Conservation (phyloP, 176 grass and related monocot species). For the Bromus sterilis region DNA sequence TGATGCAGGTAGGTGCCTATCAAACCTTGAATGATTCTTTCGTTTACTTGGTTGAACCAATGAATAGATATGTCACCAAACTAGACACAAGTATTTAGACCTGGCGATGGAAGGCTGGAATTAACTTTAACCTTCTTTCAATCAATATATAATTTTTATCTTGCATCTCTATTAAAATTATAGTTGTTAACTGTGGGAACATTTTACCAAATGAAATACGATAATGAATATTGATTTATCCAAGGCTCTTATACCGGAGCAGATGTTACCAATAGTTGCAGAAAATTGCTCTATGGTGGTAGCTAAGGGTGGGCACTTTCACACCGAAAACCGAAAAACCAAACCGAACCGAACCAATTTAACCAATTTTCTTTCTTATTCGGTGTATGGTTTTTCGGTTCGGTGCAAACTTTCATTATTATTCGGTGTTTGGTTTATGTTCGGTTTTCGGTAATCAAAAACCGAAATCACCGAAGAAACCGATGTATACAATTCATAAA, state of each 20-base stretch:
- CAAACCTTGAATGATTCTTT: conserved; percentile 64
- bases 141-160: conserved; percentile 9
- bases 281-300: neutral
- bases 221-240: neutral
- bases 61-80: conserved; percentile 78
- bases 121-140: conserved; percentile 5
- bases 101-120: conserved; percentile 1
- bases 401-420: no score
- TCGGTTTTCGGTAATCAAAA: no score
- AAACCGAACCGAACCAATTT: no score
- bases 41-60: conserved; percentile 69
- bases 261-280: neutral
- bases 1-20: conserved; percentile 40
- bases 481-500: no score
- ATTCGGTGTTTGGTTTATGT: no score
- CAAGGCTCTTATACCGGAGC: neutral
- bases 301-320: no score
- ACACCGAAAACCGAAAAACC: no score
- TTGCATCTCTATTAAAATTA: conserved; percentile 11
- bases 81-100: conserved; percentile 34
- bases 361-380: no score
- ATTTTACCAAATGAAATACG: conserved; percentile 4
- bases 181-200: neutral
- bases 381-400: no score
- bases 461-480: no score